A percentile compares a stretch with the other conserved stretches of the same genome.
These are phyloP conservation scores for Sporothrix phasma DNA, from an alignment of 2,329 filamentous ascomycete species.

Conservation along the genomic window DNA sequence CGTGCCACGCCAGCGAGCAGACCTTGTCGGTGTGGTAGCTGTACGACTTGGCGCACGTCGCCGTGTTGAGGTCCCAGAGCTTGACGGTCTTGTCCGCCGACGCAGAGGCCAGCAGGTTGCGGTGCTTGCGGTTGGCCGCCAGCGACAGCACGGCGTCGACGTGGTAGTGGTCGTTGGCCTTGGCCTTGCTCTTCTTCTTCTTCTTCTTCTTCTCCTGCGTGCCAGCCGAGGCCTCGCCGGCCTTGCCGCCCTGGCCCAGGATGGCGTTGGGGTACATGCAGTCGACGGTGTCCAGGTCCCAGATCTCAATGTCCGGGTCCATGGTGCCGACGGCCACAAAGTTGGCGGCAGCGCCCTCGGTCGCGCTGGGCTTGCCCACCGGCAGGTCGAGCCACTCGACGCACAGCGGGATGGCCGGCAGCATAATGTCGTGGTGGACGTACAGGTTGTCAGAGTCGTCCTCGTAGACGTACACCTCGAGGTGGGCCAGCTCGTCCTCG, in stretches of 20 bases:
- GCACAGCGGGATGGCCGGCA: conserved; percentile 89
- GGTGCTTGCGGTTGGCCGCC: conserved; percentile 84
- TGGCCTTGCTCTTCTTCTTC: conserved; percentile 84
- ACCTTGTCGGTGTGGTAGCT: conserved; percentile 95
- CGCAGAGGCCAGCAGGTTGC: conserved; percentile 86
- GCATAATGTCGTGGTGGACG: conserved; percentile 98
- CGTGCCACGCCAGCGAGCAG: conserved; percentile 90
- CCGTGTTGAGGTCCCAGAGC: conserved; percentile 90
- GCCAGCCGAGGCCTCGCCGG: not conserved
- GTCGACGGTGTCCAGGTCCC: conserved; percentile 93
- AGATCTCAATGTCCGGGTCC: conserved; percentile 97
- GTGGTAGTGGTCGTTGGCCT: conserved; percentile 85
- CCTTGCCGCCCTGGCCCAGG: conserved; percentile 59
- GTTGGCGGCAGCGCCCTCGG: conserved; percentile 64
- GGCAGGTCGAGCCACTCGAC: conserved; percentile 92
- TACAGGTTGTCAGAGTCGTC: conserved; percentile 93
- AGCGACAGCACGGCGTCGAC: conserved; percentile 88
- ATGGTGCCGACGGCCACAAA: conserved; percentile 94
- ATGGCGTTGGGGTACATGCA: conserved; percentile 98
- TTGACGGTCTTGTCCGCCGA: conserved; percentile 97
- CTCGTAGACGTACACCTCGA: conserved; percentile 97
- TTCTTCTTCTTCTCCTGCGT: conserved; percentile 54
- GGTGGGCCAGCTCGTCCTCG: conserved; percentile 91
- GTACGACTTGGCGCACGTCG: conserved; percentile 92
- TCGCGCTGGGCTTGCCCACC: conserved; percentile 59